phyloP scores from a whole-genome alignment of 163 green algal species.

The Prototheca stagnorum region DNA sequence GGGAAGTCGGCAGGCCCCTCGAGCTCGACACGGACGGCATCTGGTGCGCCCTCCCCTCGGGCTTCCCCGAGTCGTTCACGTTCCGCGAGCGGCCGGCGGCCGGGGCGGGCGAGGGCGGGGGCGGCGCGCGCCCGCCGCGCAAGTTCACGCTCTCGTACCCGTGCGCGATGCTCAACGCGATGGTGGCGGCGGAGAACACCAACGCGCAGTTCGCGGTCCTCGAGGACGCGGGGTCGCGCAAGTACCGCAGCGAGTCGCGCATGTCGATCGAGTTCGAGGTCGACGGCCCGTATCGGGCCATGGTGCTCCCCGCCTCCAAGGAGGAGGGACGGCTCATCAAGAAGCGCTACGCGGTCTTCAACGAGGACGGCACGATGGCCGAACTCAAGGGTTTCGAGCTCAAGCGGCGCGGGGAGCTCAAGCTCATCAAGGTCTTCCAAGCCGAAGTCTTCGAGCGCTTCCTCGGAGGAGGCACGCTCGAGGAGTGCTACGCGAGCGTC shows the following conservation, averaged over 20 bases:
- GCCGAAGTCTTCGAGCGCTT: slow-evolving; percentile 86
- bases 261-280: slow-evolving; percentile 97
- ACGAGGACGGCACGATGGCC: slow-evolving; percentile 76
- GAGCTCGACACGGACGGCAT: slow-evolving; percentile 98
- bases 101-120: too few relatives aligned
- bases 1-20: slow-evolving; percentile 73
- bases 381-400: slow-evolving; percentile 99
- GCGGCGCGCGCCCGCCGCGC: too few relatives aligned
- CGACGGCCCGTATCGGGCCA: slow-evolving; percentile 86
- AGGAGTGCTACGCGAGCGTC: slow-evolving; percentile 84
- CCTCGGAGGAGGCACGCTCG: slow-evolving; percentile 61
- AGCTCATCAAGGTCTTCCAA: slow-evolving; percentile 99
- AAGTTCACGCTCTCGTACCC: slow-evolving; percentile 76
- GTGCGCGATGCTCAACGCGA: slow-evolving; percentile 95
- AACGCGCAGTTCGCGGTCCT: slow-evolving; percentile 88
- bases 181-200: slow-evolving; percentile 86
- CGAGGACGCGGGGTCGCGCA: slow-evolving; percentile 25
- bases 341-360: slow-evolving; percentile 96
- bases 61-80: slow-evolving; percentile 92
- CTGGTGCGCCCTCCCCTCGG: slow-evolving; percentile 82
- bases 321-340: slow-evolving; percentile 98
- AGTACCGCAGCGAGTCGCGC: slow-evolving; percentile 43
- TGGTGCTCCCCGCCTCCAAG: slow-evolving; percentile 89
- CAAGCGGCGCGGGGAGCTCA: slow-evolving; percentile 94
- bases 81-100: neutral